Base-by-base conservation (phyloP, 805 yeast genomes). In the Teunomyces funiuensis region DNA sequence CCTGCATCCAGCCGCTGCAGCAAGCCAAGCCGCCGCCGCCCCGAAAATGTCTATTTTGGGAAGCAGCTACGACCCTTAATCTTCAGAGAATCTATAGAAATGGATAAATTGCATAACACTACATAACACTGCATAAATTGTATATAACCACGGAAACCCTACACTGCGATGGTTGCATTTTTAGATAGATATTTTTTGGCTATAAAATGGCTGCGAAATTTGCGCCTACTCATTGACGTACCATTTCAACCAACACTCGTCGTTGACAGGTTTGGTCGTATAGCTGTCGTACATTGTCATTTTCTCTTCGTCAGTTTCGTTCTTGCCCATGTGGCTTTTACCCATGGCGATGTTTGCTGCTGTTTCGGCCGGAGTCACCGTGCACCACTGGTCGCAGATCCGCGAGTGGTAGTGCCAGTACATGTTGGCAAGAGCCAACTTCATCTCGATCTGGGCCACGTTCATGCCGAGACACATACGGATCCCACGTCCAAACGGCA, bases 381-480 rank as follows among this genome's bases (percentile, higher is more conserved):
- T 46, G 47, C 80, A 73, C 82, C 82, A 76, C 33, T 69, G 66
- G 1, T 51, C 25, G 37, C 73, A 65, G 6, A 77, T 54, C 10
- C 48, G 44, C 17, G 79, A 69, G 8, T 47, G 40, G 48, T 55
- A 79, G 37, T 75, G 68, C 70, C 77, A 73, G 52, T 81, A 76
- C 13, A 84, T 56, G 43, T 73, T 71, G 7, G 80, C 77, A 20
- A 79, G 53, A 9, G 75, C 72, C 31, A 81, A 52, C 54, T 82
- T 83, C 69, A 83, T 80, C 54, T 83, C 89, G 30, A 77, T 75
- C 14, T 76, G 59, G 0, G 89, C 89, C 29, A 84, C 56, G 54
- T 83, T 72, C 79, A 80, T 74, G 1, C 91, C 90, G 40, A 83
- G 63, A 53, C 91, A 84, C 88, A 83, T 82, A 47, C 88, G 64